These are phyloP conservation scores for Ogataea hybrid DNA, from an alignment of 1,139 yeast genomes.

Conservation along the genomic window DNA sequence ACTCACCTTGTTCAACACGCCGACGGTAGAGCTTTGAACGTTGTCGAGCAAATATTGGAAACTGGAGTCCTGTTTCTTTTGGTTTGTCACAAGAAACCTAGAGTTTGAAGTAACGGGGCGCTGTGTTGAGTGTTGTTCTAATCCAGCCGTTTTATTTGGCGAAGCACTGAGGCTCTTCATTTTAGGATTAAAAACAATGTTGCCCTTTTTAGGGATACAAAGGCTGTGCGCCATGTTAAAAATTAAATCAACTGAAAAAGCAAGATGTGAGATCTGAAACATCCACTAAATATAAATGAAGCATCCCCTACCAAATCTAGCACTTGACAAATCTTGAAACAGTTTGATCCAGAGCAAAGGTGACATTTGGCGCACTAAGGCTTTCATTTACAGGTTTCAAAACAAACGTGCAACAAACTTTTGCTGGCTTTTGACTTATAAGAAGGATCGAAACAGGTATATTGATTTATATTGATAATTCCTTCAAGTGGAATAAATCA, in stretches of 20 bases:
- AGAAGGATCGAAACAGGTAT: constrained; percentile 3
- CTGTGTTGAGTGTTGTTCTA: constrained; percentile 2
- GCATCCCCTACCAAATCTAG: neutral
- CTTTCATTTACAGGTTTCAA: constrained; percentile 1
- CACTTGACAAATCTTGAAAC: constrained; percentile 7
- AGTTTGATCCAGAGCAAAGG: neutral
- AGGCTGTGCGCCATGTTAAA: constrained; percentile 11
- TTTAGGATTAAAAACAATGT: neutral
- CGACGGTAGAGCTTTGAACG: constrained; percentile 6
- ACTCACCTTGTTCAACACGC: constrained; percentile 13
- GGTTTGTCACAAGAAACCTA: constrained; percentile 10
- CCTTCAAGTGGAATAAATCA: neutral
- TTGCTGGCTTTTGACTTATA: constrained; percentile 5
- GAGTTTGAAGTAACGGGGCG: constrained; percentile 6
- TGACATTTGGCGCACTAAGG: neutral
- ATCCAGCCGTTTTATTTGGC: constrained; percentile 9
- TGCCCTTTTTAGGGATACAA: constrained; percentile 8
- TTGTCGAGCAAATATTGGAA: constrained; percentile 18
- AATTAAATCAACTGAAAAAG: constrained; percentile 12
- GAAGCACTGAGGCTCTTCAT: constrained; percentile 13
- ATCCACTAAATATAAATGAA: neutral
- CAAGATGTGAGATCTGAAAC: constrained; percentile 14
- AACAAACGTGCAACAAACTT: constrained; percentile 14
- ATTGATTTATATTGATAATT: neutral
- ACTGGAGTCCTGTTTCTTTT: constrained; percentile 18